A percentile compares a stretch with the other conserved stretches of the same genome.
Conservation (phyloP, 1,139 yeast genomes). For the Candida sp. region DNA sequence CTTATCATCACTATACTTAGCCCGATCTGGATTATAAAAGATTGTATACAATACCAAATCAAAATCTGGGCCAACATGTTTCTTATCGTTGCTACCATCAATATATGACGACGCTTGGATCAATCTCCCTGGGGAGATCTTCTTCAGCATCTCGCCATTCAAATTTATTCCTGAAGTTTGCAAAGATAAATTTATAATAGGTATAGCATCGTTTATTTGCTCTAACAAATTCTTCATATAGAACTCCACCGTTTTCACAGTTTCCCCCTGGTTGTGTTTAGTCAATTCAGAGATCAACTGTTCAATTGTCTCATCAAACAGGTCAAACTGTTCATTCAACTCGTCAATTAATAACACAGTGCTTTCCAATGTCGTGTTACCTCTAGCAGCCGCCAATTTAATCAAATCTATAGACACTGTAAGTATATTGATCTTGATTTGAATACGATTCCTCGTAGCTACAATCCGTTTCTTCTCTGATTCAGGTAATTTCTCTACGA, state of each 20-base stretch:
- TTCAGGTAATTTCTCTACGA: conserved; percentile 61
- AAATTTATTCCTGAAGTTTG: conserved; percentile 70
- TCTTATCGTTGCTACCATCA: conserved; percentile 14
- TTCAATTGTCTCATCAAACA: conserved; percentile 52
- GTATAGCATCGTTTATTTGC: conserved; percentile 68
- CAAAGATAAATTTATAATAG: conserved; percentile 63
- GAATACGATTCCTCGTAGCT: conserved; percentile 42
- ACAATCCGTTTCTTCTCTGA: conserved; percentile 47
- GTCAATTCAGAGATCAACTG: conserved; percentile 20
- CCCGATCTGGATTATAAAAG: conserved; percentile 57
- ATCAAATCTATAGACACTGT: conserved; percentile 71
- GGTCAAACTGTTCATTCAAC: conserved; percentile 56
- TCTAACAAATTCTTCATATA: conserved; percentile 46
- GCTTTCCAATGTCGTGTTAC: conserved; percentile 61
- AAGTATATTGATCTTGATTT: conserved; percentile 60
- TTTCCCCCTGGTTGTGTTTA: conserved; percentile 32
- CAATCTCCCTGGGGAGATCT: conserved; percentile 65
- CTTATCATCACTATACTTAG: conserved; percentile 28
- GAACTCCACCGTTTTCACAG: conserved; percentile 45
- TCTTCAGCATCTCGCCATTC: conserved; percentile 37
- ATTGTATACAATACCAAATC: conserved; percentile 59
- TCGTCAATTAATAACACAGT: conserved; percentile 56
- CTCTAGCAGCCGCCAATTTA: conserved; percentile 66
- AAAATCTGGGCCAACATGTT: conserved; percentile 60
- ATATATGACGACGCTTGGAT: conserved; percentile 61